phyloP scores from a whole-genome alignment of 331 rosid genomes.

The Arachis monticola region DNA sequence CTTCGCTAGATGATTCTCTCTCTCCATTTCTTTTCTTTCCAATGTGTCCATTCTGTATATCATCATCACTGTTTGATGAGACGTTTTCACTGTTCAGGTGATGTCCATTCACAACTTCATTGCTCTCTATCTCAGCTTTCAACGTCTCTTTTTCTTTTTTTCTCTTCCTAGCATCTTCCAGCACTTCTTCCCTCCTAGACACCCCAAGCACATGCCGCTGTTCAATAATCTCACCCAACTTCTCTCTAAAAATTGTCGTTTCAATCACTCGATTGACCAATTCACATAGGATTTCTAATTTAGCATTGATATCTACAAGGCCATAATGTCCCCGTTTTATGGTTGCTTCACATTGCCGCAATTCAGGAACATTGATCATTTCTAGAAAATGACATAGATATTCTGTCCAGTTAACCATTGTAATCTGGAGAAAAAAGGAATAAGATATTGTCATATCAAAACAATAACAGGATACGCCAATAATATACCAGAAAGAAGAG shows the following conservation, averaged over 20 bases:
- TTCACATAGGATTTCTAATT: slow-evolving; percentile 67
- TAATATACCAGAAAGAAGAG: slow-evolving; percentile 16
- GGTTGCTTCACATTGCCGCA: slow-evolving; percentile 56
- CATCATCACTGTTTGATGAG: slow-evolving; percentile 45
- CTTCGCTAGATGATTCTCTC: slow-evolving; percentile 46
- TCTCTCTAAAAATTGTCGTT: slow-evolving; percentile 64
- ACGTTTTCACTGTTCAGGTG: slow-evolving; percentile 31
- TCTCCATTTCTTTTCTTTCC: slow-evolving; percentile 56
- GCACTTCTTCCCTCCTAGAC: slow-evolving; percentile 82
- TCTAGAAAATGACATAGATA: slow-evolving; percentile 84
- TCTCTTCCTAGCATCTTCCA: slow-evolving; percentile 76
- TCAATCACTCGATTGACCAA: slow-evolving; percentile 73
- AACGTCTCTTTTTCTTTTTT: slow-evolving; percentile 66
- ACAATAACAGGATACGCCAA: slow-evolving; percentile 1
- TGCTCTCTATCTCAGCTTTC: slow-evolving; percentile 55
- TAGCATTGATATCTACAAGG: slow-evolving; percentile 71
- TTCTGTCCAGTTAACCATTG: slow-evolving; percentile 80
- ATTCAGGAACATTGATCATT: slow-evolving; percentile 67
- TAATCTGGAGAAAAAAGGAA: slow-evolving; percentile 67
- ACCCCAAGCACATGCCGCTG: slow-evolving; percentile 84
- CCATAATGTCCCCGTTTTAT: slow-evolving; percentile 95
- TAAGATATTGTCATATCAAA: slow-evolving; percentile 32
- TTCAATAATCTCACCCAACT: slow-evolving; percentile 74
- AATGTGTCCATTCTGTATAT: slow-evolving; percentile 49
- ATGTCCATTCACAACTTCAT: slow-evolving; percentile 47